Evolutionary conservation across 2,329 filamentous ascomycete species (phyloP), one percentile per base, ranked within the genome.

Genomic region (Aspergillus fijiensis): DNA sequence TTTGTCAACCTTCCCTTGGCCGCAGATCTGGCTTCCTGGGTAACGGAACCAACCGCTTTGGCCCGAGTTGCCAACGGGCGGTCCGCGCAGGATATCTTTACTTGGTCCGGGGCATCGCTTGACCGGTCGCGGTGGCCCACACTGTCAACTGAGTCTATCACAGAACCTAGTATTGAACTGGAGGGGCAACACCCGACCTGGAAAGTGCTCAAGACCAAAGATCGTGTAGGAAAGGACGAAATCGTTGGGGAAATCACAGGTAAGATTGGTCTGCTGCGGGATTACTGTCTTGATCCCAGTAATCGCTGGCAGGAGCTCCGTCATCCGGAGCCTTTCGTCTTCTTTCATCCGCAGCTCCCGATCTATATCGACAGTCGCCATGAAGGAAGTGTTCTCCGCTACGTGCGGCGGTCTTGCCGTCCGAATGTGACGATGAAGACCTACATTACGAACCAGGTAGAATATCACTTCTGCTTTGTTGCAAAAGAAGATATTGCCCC

Each of bases 401-500:
- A 95, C 72, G 87, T 96, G n/a, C 87, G 95, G 59, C 87, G 94
- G 65, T 98, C 95, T 69, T 99, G 95, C 79, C 87, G 86, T 62
- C 91, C 95, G 1, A 99, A 98, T 70, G 87, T 95, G n/a, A 84
- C 85, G 33, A 81, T 98, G 68, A 93, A 95, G 72, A 96, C 93
- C 0, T 90, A 92, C 65, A 85, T 97, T 51, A 91, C 91, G 1
- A 88, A 87, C 51, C 84, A 85, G 3, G 88, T 87, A 1, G 89
- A 94, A 65, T 96, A 94, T 71, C 91, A 95, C 72, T 96, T 98
- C 74, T 97, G 94, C 85, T 88, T 97, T 64, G 87, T 96, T 60
- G 92, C 92, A 68, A 91, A 91, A 67, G 85, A 89, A 56, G 83
- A 88, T 42, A 92, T 98, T 58, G 76, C 83, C 16, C 80, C 86